phyloP scores from a whole-genome alignment of 768 basidiomycete genomes.

The Tulasnella sp. region DNA sequence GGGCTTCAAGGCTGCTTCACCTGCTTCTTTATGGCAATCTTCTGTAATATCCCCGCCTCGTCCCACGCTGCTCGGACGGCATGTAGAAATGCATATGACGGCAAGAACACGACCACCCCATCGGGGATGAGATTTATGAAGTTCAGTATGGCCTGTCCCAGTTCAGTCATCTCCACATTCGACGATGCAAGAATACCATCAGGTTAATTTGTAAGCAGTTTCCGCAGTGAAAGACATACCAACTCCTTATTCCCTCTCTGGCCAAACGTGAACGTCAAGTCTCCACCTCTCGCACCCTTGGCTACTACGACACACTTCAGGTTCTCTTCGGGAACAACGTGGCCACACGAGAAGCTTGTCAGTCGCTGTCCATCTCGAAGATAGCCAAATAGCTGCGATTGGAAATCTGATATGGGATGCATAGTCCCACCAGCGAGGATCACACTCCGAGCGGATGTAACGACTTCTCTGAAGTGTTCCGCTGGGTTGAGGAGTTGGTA shows the following conservation, averaged over 20 bases:
- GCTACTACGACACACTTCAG: constrained; percentile 64
- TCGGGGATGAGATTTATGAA: constrained; percentile 66
- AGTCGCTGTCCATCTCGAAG: constrained; percentile 46
- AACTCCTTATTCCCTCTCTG: constrained; percentile 54
- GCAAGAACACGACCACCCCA: constrained; percentile 90
- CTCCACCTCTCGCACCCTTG: constrained; percentile 62
- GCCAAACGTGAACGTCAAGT: constrained; percentile 72
- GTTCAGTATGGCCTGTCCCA: constrained; percentile 78
- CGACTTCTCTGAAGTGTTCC: constrained; percentile 73
- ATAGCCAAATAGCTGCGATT: constrained; percentile 65
- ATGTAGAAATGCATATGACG: constrained; percentile 78
- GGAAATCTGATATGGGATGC: constrained; percentile 92
- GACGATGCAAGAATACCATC: neutral
- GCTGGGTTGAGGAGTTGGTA: constrained; percentile 92
- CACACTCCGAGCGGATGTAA: constrained; percentile 71
- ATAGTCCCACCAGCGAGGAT: constrained; percentile 94
- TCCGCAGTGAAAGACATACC: constrained; percentile 34
- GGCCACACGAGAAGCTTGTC: constrained; percentile 80
- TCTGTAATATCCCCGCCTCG: constrained; percentile 47
- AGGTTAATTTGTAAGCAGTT: too few relatives aligned
- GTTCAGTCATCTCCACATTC: constrained; percentile 51
- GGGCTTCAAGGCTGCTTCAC: constrained; percentile 30
- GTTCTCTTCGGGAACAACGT: constrained; percentile 76
- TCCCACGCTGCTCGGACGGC: constrained; percentile 57
- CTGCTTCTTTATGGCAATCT: constrained; percentile 62